Conservation (phyloP, 495 filamentous ascomycete species). For the Penicillium ochrochloron region DNA sequence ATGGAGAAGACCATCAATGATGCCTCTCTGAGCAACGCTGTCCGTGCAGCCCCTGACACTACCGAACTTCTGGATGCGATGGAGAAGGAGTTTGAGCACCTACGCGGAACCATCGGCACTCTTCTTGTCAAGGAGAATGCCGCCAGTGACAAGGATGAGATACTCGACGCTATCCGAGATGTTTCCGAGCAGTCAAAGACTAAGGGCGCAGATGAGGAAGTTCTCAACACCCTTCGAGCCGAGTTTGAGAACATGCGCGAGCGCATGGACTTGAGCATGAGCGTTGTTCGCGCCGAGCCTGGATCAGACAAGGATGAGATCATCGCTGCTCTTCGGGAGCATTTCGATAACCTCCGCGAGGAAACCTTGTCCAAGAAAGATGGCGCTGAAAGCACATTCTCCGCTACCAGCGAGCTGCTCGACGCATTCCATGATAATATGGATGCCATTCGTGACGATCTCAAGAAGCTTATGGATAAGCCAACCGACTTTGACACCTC, state of each 20-base stretch:
- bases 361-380: conserved; percentile 62
- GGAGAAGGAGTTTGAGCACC: conserved; percentile 68
- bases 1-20: conserved; percentile 66
- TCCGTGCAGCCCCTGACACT: conserved; percentile 49
- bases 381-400: conserved; percentile 58
- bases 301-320: conserved; percentile 54
- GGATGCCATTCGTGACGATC: conserved; percentile 68
- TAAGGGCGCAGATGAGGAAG: conserved; percentile 22
- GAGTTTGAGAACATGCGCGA: conserved; percentile 79
- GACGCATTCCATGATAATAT: conserved; percentile 85
- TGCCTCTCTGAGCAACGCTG: conserved; percentile 34
- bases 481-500: conserved; percentile 79
- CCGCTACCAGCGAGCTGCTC: conserved; percentile 73
- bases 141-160: conserved; percentile 61
- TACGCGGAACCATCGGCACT: conserved; percentile 73
- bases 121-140: conserved; percentile 64
- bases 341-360: conserved; percentile 67
- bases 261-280: conserved; percentile 50
- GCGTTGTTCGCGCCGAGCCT: conserved; percentile 41
- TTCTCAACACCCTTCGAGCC: conserved; percentile 60
- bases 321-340: conserved; percentile 71
- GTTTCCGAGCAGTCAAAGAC: conserved; percentile 33
- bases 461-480: conserved; percentile 79
- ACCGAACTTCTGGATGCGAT: conserved; percentile 69
- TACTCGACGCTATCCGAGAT: conserved; percentile 67